Evolutionary conservation across 257 asterid genomes (phyloP).

Genomic region (Nicotiana paniculata): DNA sequence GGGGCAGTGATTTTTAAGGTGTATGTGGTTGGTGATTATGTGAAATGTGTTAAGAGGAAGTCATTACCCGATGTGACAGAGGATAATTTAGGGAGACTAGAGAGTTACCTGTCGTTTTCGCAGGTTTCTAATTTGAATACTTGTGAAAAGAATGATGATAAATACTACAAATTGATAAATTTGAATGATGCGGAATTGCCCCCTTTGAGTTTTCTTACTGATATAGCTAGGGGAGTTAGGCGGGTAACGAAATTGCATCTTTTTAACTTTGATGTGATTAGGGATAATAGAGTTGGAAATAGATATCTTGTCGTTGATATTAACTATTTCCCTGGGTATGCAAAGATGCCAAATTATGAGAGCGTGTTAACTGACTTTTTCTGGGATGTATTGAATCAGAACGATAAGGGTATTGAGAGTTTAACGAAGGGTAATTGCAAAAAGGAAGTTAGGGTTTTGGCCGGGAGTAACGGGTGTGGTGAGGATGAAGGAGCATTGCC

Average conservation of each 20-base stretch:
- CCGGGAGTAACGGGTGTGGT: slow-evolving; percentile 33
- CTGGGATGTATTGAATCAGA: slow-evolving; percentile 37
- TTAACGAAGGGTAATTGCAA: slow-evolving; percentile 11
- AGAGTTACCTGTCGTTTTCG: slow-evolving; percentile 48
- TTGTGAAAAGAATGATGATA: slow-evolving; percentile 34
- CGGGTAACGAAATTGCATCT: slow-evolving; percentile 40
- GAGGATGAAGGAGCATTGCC: slow-evolving; percentile 34
- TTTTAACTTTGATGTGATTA: slow-evolving; percentile 68
- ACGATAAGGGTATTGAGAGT: slow-evolving; percentile 15
- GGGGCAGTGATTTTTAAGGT: slow-evolving; percentile 75
- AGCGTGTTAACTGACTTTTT: slow-evolving; percentile 52
- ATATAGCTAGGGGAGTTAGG: slow-evolving; percentile 57
- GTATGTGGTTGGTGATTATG: slow-evolving; percentile 68
- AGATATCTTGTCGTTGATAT: slow-evolving; percentile 64
- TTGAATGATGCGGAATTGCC: slow-evolving; percentile 58
- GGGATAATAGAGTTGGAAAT: slow-evolving; percentile 54
- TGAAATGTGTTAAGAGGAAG: slow-evolving; percentile 62
- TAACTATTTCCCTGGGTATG: slow-evolving; percentile 76
- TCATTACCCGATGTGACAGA: slow-evolving; percentile 56
- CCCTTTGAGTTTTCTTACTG: slow-evolving; percentile 48
- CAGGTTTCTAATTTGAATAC: slow-evolving; percentile 52
- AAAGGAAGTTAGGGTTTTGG: slow-evolving; percentile 29
- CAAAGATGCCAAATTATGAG: slow-evolving; percentile 73
- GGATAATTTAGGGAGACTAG: slow-evolving; percentile 37
- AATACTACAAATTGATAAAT: slow-evolving; percentile 44